These are phyloP conservation scores for Hypoxylon sp. DNA, from an alignment of 2,329 filamentous ascomycete species.

Conservation along the genomic window DNA sequence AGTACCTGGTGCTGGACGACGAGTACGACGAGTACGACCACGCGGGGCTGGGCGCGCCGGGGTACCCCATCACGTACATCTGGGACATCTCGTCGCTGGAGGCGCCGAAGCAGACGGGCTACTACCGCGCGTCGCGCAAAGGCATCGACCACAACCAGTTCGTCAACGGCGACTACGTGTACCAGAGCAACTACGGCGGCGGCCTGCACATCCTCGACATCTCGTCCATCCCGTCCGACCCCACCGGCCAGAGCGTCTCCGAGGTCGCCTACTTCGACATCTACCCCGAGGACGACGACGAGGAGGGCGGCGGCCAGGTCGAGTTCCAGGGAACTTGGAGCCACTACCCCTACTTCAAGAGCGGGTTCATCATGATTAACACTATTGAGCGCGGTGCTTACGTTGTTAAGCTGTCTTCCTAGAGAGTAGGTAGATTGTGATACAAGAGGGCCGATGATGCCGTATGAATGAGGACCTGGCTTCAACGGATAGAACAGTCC, in stretches of 20 bases:
- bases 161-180: slow-evolving; percentile 57
- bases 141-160: slow-evolving; percentile 63
- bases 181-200: slow-evolving; percentile 62
- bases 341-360: slow-evolving; percentile 61
- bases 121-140: slow-evolving; percentile 58
- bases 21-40: slow-evolving; percentile 63
- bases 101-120: slow-evolving; percentile 59
- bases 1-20: slow-evolving; percentile 63
- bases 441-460: background rate
- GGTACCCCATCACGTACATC: slow-evolving; percentile 63
- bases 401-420: slow-evolving; percentile 57
- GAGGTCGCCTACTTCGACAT: slow-evolving; percentile 63
- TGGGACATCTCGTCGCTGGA: slow-evolving; percentile 61
- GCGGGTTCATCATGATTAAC: slow-evolving; percentile 62
- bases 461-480: background rate
- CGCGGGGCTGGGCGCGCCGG: slow-evolving; percentile 55
- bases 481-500: slow-evolving; percentile 26
- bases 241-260: slow-evolving; percentile 51
- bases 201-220: slow-evolving; percentile 58
- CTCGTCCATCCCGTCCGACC: slow-evolving; percentile 53
- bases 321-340: slow-evolving; percentile 60
- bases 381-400: slow-evolving; percentile 64
- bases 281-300: slow-evolving; percentile 63
- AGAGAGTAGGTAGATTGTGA: background rate
- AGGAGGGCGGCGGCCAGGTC: slow-evolving; percentile 53